Conservation (phyloP, 179 eudicot genomes). For the Heliamphora pulchella region DNA sequence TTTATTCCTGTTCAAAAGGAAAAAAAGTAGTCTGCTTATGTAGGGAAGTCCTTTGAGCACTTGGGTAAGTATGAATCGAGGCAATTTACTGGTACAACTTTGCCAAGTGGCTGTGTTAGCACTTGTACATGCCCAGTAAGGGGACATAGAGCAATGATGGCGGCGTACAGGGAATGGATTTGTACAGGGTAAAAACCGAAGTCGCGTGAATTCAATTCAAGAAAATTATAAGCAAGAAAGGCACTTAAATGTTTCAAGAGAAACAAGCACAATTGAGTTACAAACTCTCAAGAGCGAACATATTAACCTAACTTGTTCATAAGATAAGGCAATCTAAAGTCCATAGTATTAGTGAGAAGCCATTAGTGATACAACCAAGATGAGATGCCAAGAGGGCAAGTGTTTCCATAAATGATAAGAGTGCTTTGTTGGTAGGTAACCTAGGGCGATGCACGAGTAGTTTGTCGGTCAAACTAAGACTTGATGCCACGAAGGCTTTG, state of each 20-base stretch:
- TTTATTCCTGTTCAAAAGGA: no score
- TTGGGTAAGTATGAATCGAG: not conserved
- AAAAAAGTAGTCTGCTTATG: not conserved
- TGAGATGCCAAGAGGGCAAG: not conserved
- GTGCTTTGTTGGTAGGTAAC: not conserved
- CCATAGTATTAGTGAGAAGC: not conserved
- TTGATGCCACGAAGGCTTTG: not conserved
- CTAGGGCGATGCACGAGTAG: not conserved
- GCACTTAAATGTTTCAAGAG: not conserved
- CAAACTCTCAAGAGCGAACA: not conserved
- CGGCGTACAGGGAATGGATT: not conserved
- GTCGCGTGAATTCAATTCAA: no score
- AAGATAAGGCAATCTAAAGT: not conserved
- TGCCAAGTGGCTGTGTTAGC: not conserved
- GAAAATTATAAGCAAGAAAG: no score
- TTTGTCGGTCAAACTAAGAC: not conserved
- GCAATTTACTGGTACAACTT: not conserved
- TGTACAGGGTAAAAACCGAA: no score
- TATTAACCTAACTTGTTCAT: not conserved
- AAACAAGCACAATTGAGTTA: not conserved
- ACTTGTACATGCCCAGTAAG: not conserved
- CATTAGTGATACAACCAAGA: not conserved
- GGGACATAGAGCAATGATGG: not conserved
- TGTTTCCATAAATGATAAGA: not conserved
- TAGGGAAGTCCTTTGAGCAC: not conserved